Base-by-base conservation (phyloP, 768 basidiomycete genomes). In the Russula abietina region DNA sequence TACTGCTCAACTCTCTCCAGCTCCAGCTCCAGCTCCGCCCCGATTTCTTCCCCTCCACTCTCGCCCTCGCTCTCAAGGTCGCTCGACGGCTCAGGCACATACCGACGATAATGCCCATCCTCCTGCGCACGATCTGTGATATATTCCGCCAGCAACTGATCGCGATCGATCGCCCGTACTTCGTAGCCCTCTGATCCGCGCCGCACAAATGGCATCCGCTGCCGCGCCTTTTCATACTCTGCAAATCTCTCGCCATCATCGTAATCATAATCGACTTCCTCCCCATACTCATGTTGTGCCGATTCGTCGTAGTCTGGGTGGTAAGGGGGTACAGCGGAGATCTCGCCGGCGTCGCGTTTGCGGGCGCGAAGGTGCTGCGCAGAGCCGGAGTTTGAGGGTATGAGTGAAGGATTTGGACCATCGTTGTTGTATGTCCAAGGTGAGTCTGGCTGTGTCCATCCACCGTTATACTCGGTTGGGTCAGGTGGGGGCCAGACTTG, bases 351-450 rank as follows among this genome's bases (percentile, higher is more conserved):
- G 33, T 30, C 30, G 0, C 59, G 78, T 79, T 38, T 73, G 51
- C 52, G 58, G 24, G 12, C 48, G n/a, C 57, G 63, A 69, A 30
- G 60, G 57, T 61, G 69, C 57, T 55, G 67, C 36, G 54, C 52
- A 2, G 38, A 39, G 38, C 0, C 0, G 19, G 78, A 68, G 4
- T 69, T 55, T 43, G 83, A 85, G 0, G 93, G 86, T 43, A 76
- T 78, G 11, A 96, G 83, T 41, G 77, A 70, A 8, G 94, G 94
- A 70, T 97, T 97, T 16, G 94, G 69, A 16, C 79, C 75, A 22
- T 78, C 87, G 56, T 89, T 87, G 66, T 88, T 85, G 70, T 91
- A 96, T 16, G 92, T 92, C 87, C 93, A 97, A 6, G 94, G 92
- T 6, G 83, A 85, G 26, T 78, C 72, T 1, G 84, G 81, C 38